phyloP scores from a whole-genome alignment of 2,329 filamentous ascomycete species.

The Cercospora zeae-maydis region DNA sequence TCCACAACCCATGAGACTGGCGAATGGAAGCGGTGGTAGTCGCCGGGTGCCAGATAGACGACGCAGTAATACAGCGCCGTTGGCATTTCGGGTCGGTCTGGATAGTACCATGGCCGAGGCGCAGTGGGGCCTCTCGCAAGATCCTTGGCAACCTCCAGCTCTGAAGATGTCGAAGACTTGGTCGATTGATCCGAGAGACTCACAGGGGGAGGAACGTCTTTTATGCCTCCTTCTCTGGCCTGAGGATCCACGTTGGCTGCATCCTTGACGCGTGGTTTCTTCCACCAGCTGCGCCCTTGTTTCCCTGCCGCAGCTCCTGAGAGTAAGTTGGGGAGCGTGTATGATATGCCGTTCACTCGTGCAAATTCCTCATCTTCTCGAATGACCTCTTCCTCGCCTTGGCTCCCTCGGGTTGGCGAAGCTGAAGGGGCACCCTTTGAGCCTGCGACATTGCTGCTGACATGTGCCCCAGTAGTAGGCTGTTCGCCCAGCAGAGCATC shows the following conservation, averaged over 20 bases:
- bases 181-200: slow-evolving; percentile 64
- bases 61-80: slow-evolving; percentile 88
- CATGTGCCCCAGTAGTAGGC: slow-evolving; percentile 47
- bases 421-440: slow-evolving; percentile 39
- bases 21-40: slow-evolving; percentile 98
- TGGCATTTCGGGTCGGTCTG: slow-evolving; percentile 36
- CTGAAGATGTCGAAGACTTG: slow-evolving; percentile 63
- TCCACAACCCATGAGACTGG: slow-evolving; percentile 94
- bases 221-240: slow-evolving; percentile 18
- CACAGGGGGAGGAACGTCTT: slow-evolving; percentile 39
- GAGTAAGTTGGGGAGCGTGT: slow-evolving; percentile 83
- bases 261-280: slow-evolving; percentile 32
- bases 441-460: slow-evolving; percentile 35
- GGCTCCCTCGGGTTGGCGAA: slow-evolving; percentile 32
- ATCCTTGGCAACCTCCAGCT: slow-evolving; percentile 79
- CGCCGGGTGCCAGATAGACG: slow-evolving; percentile 91
- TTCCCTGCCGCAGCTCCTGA: slow-evolving; percentile 55
- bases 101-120: slow-evolving; percentile 52
- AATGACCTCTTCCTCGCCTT: slow-evolving; percentile 58
- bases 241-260: slow-evolving; percentile 18
- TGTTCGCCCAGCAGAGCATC: slow-evolving; percentile 76
- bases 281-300: slow-evolving; percentile 25
- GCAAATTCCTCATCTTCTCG: slow-evolving; percentile 89
- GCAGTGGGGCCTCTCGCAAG: slow-evolving; percentile 63
- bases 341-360: slow-evolving; percentile 88